Percentiles rank a stretch among this genome's conserved stretches.
Evolutionary conservation across 192 early-diverging fungal species (phyloP).

Genomic region (Cladochytrium replicatum): DNA sequence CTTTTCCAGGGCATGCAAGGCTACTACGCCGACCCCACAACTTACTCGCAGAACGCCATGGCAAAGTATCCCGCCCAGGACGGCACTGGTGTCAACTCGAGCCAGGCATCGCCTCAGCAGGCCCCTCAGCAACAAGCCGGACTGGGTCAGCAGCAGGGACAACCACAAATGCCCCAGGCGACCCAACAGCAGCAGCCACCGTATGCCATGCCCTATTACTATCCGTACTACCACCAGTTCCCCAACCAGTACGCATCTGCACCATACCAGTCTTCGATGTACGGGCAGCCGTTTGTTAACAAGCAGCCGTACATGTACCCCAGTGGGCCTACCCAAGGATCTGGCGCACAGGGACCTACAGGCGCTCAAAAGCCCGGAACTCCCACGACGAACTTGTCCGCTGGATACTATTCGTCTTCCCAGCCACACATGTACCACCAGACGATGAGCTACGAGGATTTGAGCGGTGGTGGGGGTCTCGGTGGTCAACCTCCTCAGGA

Average conservation of each 20-base stretch:
- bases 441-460: conserved; percentile 16
- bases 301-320: conserved; percentile 87
- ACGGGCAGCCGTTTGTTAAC: conserved; percentile 86
- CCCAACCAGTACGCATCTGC: conserved; percentile 69
- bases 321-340: conserved; percentile 47
- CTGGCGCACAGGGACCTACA: background rate
- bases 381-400: no score
- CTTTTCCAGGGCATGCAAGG: no score
- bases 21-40: conserved; percentile 22
- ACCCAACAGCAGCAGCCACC: conserved; percentile 51
- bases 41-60: no score
- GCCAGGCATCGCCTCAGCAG: conserved; percentile 15
- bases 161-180: conserved; percentile 27
- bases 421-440: conserved; percentile 28
- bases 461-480: conserved; percentile 1
- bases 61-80: conserved; percentile 17
- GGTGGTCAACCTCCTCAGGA: conserved; percentile 6
- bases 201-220: conserved; percentile 64
- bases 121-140: conserved; percentile 12
- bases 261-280: conserved; percentile 69
- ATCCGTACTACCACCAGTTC: conserved; percentile 73
- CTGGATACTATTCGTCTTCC: conserved; percentile 12
- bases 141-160: conserved; percentile 27
- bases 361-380: conserved; percentile 1
- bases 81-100: background rate